Percentiles rank a stretch among this genome's conserved stretches.
Conservation (phyloP, 106 monocot species). For the Posidonia australis region DNA sequence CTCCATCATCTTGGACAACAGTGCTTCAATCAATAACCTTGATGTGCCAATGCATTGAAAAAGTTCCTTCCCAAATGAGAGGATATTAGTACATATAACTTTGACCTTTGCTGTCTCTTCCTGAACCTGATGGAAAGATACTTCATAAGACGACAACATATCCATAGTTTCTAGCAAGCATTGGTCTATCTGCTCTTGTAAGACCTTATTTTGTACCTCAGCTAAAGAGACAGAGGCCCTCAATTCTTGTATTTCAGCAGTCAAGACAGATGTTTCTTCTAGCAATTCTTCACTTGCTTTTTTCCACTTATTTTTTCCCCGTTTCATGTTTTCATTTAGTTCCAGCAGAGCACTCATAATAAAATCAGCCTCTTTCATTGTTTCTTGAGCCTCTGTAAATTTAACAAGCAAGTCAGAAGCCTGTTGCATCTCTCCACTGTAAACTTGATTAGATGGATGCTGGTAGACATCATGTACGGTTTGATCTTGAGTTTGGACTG, state of each 20-base stretch:
- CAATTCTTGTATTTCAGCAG: conserved; percentile 20
- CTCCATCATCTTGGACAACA: conserved; percentile 17
- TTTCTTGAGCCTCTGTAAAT: conserved; percentile 50
- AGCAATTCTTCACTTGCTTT: conserved; percentile 20
- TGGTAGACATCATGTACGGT: background rate
- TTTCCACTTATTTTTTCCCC: conserved; percentile 37
- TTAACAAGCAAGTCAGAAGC: conserved; percentile 24
- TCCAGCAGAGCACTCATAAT: conserved; percentile 39
- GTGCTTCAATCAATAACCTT: conserved; percentile 23
- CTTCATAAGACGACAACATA: conserved; percentile 18
- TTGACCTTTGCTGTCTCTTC: conserved; percentile 18
- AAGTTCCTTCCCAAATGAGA: conserved; percentile 22
- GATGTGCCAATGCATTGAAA: conserved; percentile 15
- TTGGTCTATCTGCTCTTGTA: conserved; percentile 15
- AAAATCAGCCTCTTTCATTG: conserved; percentile 63
- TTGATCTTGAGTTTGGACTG: background rate
- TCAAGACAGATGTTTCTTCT: conserved; percentile 13
- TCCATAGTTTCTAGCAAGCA: conserved; percentile 13
- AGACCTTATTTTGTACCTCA: conserved; percentile 6
- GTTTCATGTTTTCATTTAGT: conserved; percentile 37
- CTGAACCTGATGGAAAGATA: conserved; percentile 27
- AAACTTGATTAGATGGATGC: background rate
- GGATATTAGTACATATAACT: conserved; percentile 15
- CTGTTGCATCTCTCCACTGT: background rate
- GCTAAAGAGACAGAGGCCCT: conserved; percentile 10